Evolutionary conservation across 306 rosid species (phyloP).

Genomic region (Glycine tomentella): DNA sequence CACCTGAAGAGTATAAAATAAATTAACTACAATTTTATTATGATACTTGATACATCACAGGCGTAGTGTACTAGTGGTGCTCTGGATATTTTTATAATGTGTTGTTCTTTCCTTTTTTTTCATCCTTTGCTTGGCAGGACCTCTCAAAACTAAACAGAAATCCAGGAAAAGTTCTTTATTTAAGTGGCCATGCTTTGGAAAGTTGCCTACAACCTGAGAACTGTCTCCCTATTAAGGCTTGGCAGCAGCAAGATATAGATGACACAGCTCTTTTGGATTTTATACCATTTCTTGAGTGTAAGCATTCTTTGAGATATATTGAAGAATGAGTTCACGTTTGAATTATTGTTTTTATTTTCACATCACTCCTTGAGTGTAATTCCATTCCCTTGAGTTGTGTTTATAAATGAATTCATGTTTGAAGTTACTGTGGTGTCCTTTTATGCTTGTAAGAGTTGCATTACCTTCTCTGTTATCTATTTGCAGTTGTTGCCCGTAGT

Average conservation of each 20-base stretch:
- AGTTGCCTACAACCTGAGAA: constrained; percentile 90
- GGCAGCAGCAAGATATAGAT: constrained; percentile 72
- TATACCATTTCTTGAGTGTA: constrained; percentile 96
- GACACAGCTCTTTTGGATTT: constrained; percentile 91
- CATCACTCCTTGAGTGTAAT: constrained; percentile 78
- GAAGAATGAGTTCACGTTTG: constrained; percentile 21
- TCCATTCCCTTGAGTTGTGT: constrained; percentile 34
- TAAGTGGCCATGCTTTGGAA: constrained; percentile 92
- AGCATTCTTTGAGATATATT: constrained; percentile 48
- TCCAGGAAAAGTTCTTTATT: constrained; percentile 80
- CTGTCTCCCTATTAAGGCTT: constrained; percentile 78
- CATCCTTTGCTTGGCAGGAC: constrained; percentile 67
- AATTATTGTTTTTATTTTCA: constrained; percentile 44
- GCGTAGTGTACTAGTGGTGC: not conserved
- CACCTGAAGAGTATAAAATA: constrained; percentile 24
- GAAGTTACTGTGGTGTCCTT: constrained; percentile 15
- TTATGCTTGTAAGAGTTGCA: constrained; percentile 36
- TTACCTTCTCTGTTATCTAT: constrained; percentile 37
- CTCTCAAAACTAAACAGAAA: constrained; percentile 91
- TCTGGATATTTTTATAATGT: constrained; percentile 3
- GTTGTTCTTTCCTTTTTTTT: not conserved
- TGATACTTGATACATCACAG: not conserved
- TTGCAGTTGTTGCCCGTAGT: constrained; percentile 90
- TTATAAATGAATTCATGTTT: constrained; percentile 10
- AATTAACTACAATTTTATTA: not conserved